Evolutionary conservation across 2,329 filamentous ascomycete species (phyloP), one percentile per base, ranked within the genome.

Genomic region (Penicillium corylophilum): DNA sequence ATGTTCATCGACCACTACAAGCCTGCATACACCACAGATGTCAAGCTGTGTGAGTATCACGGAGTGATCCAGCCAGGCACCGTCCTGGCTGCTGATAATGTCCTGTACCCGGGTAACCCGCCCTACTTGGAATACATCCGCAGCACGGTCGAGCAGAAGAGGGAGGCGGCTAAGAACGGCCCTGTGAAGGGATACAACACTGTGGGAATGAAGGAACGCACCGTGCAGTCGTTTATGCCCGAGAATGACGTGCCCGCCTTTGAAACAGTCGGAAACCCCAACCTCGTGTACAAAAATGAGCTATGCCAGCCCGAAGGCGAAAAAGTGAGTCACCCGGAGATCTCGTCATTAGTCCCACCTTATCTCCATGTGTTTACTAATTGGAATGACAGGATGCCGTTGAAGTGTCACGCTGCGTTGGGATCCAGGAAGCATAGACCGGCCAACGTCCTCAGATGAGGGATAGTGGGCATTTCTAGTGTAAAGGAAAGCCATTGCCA

Each of bases 1-100:
- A 75, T 91, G 69, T 93, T 94, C 69, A 74, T 94, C 31, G 90
- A 94, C 63, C 89, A 94, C 69, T 86, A 87, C 71, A 92, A 93
- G 70, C 86, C 87, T 0, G 82, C 85, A 0, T 94, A 93, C 67
- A 82, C 81, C 1, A 79, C 82, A 0, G 90, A 94, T 62, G 71
- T 93, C 54, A 90, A 90, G 72, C 78, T 91, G 0, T 89, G 86
- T 65, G 89, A 94, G 72, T 79, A 87, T 35, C 73, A 92, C 5
- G 80, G 79, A 0, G 67, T 93, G 31, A 76, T 94, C 3, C 76
- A 74, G 0, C 77, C 79, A 0, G 88, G 88, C 0, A 64, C 66
- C 5, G 57, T 74, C 5, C 53, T 77, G 6, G 67, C 72, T 2
- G 76, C 76, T 2, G 75, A 79, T 55, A 78, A 79, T 55, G 72